phyloP scores from a whole-genome alignment of 768 basidiomycete species.

The Dentipellis fragilis region DNA sequence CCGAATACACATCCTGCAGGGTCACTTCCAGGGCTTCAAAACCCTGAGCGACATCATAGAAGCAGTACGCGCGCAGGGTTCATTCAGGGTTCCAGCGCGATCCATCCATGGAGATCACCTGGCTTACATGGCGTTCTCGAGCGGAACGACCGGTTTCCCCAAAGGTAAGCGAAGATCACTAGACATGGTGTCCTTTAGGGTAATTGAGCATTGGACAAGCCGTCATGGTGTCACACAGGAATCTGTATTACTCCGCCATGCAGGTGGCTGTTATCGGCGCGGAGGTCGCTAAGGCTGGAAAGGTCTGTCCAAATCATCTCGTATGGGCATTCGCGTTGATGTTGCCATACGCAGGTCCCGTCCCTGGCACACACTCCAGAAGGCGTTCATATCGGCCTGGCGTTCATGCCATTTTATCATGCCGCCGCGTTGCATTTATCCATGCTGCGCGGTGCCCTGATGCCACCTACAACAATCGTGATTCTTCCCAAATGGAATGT shows the following conservation, averaged over 20 bases:
- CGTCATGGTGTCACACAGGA: conserved; percentile 68
- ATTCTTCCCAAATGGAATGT: conserved; percentile 55
- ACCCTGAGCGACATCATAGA: conserved; percentile 37
- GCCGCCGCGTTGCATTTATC: conserved; percentile 46
- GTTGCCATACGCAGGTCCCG: conserved; percentile 25
- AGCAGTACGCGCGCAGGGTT: conserved; percentile 24
- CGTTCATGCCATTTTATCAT: conserved; percentile 62
- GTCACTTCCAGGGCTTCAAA: conserved; percentile 27
- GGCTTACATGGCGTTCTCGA: conserved; percentile 67
- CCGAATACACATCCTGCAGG: conserved; percentile 40
- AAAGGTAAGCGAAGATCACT: conserved; percentile 38
- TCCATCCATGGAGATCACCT: conserved; percentile 42
- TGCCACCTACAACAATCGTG: conserved; percentile 36
- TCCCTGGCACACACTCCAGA: conserved; percentile 25
- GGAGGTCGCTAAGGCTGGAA: conserved; percentile 26
- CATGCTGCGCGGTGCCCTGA: conserved; percentile 34
- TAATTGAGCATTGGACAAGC: conserved; percentile 24
- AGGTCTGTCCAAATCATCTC: conserved; percentile 8
- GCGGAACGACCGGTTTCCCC: conserved; percentile 67
- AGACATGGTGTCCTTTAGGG: neutral
- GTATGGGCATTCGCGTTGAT: neutral
- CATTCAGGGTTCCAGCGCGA: conserved; percentile 32
- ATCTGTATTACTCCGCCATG: conserved; percentile 30
- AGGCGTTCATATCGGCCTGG: conserved; percentile 38
- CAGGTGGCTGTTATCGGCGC: conserved; percentile 21